Evolutionary conservation across 2,329 filamentous ascomycete species (phyloP), one percentile per base, ranked within the genome.

Genomic region (Tetracladium maxilliforme): DNA sequence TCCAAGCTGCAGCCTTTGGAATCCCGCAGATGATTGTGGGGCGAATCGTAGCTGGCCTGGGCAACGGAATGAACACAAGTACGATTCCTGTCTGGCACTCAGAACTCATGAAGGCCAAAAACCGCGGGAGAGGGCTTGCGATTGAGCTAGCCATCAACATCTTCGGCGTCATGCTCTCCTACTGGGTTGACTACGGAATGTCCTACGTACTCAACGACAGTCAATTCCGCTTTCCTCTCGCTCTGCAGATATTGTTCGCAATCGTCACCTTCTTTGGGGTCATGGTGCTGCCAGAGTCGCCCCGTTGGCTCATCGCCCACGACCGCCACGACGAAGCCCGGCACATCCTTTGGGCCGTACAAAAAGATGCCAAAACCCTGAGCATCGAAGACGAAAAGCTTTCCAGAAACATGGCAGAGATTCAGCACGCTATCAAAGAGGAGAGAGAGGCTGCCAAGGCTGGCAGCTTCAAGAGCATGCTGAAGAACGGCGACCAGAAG

Each of bases 191-290:
- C 30, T 55, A 54, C 24, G 51, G 43, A 29, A 49, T 49, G 40
- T 49, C 44, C 4, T 49, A 37, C 19, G 40, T 51, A 16, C 27
- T 36, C 14, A 51, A 41, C 20, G 44, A 49, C 10, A 37, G 45
- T 2, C 48, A 53, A 19, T 60, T 60, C 69, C 54, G 69, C 6
- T 69, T 73, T 21, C 55, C 56, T 0, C 35, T 61, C 4, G 56
- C 51, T 2, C 42, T 61, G 6, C 57, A 61, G 32, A 49, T 55
- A 19, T 28, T 52, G 2, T 58, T 58, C 22, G 47, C 48, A 14
- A 12, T 55, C n/a, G 18, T 51, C 10, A 45, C 48, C 12, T 38
- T 47, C 10, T n/a, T 32, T n/a, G 37, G 38, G 11, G 39, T 53
- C 5, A 4, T 47, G 2, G 39, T 51, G 21, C 35, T 58, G 5